Conservation (phyloP, 2,329 filamentous ascomycete species). For the Calonectria pseudoreteaudii region DNA sequence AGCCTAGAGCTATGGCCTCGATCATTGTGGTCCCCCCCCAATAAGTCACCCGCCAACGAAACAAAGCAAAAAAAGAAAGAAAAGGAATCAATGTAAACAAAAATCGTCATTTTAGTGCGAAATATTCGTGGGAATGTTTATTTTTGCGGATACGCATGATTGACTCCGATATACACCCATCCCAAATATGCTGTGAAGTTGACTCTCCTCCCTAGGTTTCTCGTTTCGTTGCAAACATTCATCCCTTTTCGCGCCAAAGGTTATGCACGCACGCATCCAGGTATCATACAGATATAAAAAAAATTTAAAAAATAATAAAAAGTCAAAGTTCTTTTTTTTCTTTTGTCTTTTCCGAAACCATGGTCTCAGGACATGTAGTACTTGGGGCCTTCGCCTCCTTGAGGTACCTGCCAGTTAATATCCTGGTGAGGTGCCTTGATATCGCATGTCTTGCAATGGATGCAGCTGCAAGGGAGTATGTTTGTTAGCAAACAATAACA, state of each 20-base stretch:
- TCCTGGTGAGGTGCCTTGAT: conserved; percentile 98
- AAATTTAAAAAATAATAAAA: conserved; percentile 7
- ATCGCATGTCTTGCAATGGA: conserved; percentile 99
- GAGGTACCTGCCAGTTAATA: conserved; percentile 96
- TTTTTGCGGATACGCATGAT: conserved; percentile 16
- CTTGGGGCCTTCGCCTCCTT: conserved; percentile 85
- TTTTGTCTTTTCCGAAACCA: background rate
- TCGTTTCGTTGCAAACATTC: conserved; percentile 5
- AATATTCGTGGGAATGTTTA: conserved; percentile 17
- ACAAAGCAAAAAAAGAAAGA: background rate
- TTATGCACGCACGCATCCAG: conserved; percentile 36
- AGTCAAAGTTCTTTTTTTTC: background rate
- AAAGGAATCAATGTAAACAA: background rate
- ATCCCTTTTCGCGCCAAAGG: conserved; percentile 31
- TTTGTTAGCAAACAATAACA: conserved; percentile 20
- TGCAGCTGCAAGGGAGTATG: conserved; percentile 73
- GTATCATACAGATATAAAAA: conserved; percentile 41
- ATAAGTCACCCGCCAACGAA: background rate
- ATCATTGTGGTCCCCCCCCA: conserved; percentile 27
- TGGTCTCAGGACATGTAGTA: conserved; percentile 72
- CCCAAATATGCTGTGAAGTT: conserved; percentile 24
- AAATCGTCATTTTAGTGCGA: background rate
- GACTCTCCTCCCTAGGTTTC: conserved; percentile 24
- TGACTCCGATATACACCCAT: conserved; percentile 35
- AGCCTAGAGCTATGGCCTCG: conserved; percentile 10